Percentiles rank a stretch among this genome's conserved stretches.
Conservation (phyloP, 305 asterid genomes). For the Fraxinus xanthoxyloides region DNA sequence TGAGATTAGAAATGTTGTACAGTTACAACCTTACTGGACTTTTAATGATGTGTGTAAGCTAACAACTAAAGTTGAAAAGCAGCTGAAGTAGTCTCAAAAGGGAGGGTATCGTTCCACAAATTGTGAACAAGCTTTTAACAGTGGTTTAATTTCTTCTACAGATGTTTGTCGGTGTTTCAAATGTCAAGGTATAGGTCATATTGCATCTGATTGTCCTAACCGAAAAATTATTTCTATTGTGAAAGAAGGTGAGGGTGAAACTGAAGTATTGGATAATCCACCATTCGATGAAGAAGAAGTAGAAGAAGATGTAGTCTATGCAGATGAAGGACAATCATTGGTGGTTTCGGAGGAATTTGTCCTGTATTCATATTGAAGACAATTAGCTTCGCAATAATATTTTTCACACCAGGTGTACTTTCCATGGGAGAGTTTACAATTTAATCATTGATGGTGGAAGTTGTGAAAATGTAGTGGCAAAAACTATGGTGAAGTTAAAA, state of each 20-base stretch:
- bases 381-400: not conserved
- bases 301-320: conserved; percentile 4
- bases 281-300: not conserved
- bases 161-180: no score
- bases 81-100: no score
- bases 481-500: conserved; percentile 11
- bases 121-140: no score
- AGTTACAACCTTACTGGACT: no score
- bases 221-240: no score
- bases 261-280: not conserved
- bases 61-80: no score
- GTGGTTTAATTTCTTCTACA: no score
- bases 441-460: conserved; percentile 20
- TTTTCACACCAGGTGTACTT: not conserved
- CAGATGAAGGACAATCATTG: not conserved
- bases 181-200: no score
- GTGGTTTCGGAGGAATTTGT: not conserved
- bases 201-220: not conserved
- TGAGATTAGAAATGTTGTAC: no score
- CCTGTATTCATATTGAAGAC: not conserved
- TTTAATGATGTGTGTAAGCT: no score
- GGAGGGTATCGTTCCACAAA: no score
- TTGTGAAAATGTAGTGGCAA: conserved; percentile 10
- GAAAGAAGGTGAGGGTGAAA: not conserved
- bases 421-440: conserved; percentile 13